Percentiles rank a stretch among this genome's conserved stretches.
phyloP scores from a whole-genome alignment of 2,329 filamentous ascomycete genomes.

The Hypoxylon sp. region DNA sequence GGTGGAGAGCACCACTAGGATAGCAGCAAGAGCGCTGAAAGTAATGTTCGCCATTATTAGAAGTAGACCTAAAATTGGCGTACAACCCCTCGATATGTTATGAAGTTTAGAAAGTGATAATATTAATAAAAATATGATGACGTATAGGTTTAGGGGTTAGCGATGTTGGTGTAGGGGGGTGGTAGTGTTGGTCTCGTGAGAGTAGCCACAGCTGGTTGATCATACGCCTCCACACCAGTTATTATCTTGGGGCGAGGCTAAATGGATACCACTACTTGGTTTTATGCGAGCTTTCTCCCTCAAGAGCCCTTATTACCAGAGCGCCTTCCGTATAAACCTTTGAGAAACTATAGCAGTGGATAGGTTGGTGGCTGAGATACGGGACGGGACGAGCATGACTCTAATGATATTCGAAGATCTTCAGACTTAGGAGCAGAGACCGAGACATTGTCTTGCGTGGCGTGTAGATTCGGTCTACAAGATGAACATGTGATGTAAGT shows the following conservation, averaged over 20 bases:
- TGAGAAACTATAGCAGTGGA: neutral
- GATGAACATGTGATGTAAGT: neutral
- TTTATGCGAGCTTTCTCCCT: neutral
- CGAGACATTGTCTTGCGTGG: neutral
- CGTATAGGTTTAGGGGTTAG: neutral
- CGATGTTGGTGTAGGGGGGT: neutral
- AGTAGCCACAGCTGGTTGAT: neutral
- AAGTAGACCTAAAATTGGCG: neutral
- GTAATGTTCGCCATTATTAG: neutral
- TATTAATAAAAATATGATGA: neutral
- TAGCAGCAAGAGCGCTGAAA: conserved; percentile 8
- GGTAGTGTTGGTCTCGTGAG: neutral
- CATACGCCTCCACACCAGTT: neutral
- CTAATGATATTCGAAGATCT: neutral
- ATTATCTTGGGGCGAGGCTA: neutral
- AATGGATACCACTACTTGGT: neutral
- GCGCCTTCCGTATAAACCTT: neutral
- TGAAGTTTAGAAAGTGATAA: neutral
- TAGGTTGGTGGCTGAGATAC: neutral
- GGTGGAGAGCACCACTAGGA: conserved; percentile 8
- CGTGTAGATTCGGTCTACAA: neutral
- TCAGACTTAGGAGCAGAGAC: neutral
- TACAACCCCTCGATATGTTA: neutral
- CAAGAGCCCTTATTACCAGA: neutral
- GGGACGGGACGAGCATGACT: neutral